Percentiles rank a stretch among this genome's conserved stretches.
phyloP scores from a whole-genome alignment of 2,329 filamentous ascomycete genomes.

The Thielaviopsis euricoi region DNA sequence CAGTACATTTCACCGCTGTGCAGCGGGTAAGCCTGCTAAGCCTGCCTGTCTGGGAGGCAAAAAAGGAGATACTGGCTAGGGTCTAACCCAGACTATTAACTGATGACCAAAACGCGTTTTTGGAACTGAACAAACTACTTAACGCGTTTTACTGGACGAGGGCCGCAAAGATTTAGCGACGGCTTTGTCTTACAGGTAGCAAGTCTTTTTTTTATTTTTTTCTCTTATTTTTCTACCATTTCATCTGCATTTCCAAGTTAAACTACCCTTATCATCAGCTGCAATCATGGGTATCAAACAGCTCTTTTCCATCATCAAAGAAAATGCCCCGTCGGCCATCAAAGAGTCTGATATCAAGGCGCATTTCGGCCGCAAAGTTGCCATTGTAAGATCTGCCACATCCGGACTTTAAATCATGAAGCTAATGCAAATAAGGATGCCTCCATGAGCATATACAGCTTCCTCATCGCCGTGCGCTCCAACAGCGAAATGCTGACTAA shows the following conservation, averaged over 20 bases:
- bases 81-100: too few relatives aligned
- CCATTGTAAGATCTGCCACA: constrained; percentile 52
- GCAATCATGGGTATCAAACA: constrained; percentile 49
- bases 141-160: too few relatives aligned
- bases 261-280: background rate
- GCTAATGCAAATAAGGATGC: constrained; percentile 31
- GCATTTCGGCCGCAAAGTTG: constrained; percentile 95
- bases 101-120: too few relatives aligned
- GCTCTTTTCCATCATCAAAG: constrained; percentile 67
- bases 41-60: too few relatives aligned
- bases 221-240: background rate
- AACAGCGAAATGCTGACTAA: constrained; percentile 93
- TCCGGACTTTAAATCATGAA: background rate
- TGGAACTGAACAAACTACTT: too few relatives aligned
- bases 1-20: too few relatives aligned
- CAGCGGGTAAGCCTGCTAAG: too few relatives aligned
- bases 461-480: constrained; percentile 91
- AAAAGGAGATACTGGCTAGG: too few relatives aligned
- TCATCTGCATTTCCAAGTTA: background rate
- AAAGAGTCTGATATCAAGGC: constrained; percentile 98
- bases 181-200: too few relatives aligned
- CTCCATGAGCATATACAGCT: constrained; percentile 99
- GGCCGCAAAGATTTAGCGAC: too few relatives aligned
- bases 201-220: too few relatives aligned
- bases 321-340: constrained; percentile 87